Conservation (phyloP, 129 eudicot genomes). For the Tagetes erecta region DNA sequence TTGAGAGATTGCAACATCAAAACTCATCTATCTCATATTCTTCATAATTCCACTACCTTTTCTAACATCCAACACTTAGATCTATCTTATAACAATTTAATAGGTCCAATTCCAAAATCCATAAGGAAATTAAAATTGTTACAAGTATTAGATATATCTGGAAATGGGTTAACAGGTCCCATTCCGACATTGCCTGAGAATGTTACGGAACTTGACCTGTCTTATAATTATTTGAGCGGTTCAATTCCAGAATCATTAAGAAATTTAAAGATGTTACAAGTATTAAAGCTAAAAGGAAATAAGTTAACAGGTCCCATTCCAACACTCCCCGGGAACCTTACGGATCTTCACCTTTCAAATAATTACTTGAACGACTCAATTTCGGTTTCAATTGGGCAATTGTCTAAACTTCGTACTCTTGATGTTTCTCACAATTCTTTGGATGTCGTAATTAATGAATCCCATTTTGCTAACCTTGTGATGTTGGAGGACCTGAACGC, state of each 20-base stretch:
- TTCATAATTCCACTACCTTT: not conserved
- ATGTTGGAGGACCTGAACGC: not conserved
- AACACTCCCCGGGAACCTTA: not conserved
- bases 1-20: not conserved
- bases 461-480: not conserved
- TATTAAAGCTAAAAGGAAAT: not conserved
- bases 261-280: not conserved
- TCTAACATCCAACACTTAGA: not conserved
- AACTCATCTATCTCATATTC: not conserved
- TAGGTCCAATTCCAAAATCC: not conserved
- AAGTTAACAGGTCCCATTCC: not conserved
- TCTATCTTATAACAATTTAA: not conserved
- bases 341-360: not conserved
- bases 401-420: not conserved
- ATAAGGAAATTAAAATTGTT: not conserved
- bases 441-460: not conserved
- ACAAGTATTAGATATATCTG: not conserved
- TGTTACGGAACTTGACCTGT: conserved; percentile 12
- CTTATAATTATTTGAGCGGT: not conserved
- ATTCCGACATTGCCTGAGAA: not conserved
- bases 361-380: not conserved
- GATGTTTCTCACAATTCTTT: not conserved
- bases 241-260: not conserved
- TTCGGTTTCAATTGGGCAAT: conserved; percentile 5
- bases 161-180: not conserved